These are phyloP conservation scores for Chiua virens DNA, from an alignment of 768 basidiomycete species.

Conservation along the genomic window DNA sequence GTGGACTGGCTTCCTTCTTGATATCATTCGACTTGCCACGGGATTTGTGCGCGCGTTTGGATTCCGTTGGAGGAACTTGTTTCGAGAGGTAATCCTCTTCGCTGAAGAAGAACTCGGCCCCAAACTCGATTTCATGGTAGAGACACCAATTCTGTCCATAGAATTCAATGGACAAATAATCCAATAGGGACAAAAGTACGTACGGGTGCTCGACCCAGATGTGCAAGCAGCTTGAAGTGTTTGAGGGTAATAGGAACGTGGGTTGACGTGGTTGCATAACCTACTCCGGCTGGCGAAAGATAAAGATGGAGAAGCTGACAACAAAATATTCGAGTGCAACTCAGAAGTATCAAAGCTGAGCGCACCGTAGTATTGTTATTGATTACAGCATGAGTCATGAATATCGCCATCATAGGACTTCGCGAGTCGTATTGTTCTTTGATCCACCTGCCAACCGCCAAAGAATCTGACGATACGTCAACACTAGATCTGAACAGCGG, in stretches of 20 bases:
- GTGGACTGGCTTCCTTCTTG: constrained; percentile 42
- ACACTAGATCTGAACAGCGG: not conserved
- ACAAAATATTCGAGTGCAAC: not conserved
- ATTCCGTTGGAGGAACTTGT: constrained; percentile 19
- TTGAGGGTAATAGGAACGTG: constrained; percentile 73
- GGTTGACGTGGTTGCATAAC: constrained; percentile 17
- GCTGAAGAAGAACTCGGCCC: constrained; percentile 66
- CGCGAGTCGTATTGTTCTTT: constrained; percentile 54
- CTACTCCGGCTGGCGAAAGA: constrained; percentile 30
- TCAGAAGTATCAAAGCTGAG: not conserved
- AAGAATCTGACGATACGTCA: constrained; percentile 43
- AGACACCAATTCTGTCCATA: constrained; percentile 48
- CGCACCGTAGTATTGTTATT: constrained; percentile 53
- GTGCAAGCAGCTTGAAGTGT: constrained; percentile 74
- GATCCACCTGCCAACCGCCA: constrained; percentile 61
- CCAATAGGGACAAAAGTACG: constrained; percentile 23
- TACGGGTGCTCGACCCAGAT: constrained; percentile 60
- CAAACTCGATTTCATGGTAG: constrained; percentile 61
- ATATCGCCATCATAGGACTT: constrained; percentile 61
- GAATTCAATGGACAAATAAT: not conserved
- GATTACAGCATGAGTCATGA: constrained; percentile 71
- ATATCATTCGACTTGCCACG: constrained; percentile 33
- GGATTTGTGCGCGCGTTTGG: constrained; percentile 25
- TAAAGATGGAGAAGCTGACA: constrained; percentile 50
- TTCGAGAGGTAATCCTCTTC: constrained; percentile 66